These are phyloP conservation scores for Xylaria acuta DNA, from an alignment of 495 filamentous ascomycete species.

Conservation along the genomic window DNA sequence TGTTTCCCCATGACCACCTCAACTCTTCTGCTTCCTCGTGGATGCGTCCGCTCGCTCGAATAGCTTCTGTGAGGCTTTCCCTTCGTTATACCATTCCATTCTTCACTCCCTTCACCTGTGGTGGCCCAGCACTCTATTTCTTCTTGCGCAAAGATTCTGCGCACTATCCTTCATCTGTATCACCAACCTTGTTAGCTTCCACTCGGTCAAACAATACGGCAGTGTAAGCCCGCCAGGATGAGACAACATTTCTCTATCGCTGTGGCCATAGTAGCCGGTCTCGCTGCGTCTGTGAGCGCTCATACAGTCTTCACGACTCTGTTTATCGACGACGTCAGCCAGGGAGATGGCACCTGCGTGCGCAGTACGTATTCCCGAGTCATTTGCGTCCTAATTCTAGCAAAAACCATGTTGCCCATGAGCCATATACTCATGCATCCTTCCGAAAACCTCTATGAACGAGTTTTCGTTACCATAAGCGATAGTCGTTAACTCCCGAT, in stretches of 20 bases:
- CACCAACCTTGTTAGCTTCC: background rate
- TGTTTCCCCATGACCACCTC: background rate
- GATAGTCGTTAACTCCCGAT: background rate
- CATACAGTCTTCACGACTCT: constrained; percentile 75
- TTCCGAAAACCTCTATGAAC: background rate
- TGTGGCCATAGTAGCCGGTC: constrained; percentile 38
- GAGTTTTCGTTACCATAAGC: too few species aligned
- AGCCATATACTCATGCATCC: background rate
- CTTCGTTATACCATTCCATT: background rate
- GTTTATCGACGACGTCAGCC: constrained; percentile 65
- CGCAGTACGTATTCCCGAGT: constrained; percentile 46
- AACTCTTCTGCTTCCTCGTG: constrained; percentile 10
- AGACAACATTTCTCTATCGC: constrained; percentile 31
- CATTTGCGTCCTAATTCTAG: background rate
- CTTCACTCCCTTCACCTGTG: background rate
- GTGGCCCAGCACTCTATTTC: background rate
- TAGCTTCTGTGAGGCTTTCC: constrained; percentile 28
- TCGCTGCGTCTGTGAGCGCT: constrained; percentile 47
- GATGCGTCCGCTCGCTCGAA: constrained; percentile 28
- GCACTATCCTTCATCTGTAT: constrained; percentile 24
- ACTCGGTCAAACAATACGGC: background rate
- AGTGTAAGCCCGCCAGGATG: constrained; percentile 31
- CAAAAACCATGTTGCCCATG: background rate
- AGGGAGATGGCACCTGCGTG: constrained; percentile 73
- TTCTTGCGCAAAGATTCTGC: constrained; percentile 2